Percentiles rank a stretch among this genome's conserved stretches.
phyloP scores from a whole-genome alignment of 371 early-diverging fungal species.

The Lichtheimia corymbifera region DNA sequence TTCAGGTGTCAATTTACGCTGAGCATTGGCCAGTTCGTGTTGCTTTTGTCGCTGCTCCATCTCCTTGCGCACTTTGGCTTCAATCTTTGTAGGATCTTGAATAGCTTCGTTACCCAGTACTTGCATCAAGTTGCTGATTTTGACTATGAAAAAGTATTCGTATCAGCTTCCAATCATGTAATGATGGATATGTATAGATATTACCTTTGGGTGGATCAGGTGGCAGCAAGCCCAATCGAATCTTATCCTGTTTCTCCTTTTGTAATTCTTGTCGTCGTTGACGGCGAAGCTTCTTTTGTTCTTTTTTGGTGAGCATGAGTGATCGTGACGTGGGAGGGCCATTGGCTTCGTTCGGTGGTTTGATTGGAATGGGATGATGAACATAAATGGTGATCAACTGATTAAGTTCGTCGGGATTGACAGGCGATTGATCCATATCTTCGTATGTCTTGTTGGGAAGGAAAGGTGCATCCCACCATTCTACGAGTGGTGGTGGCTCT shows the following conservation, averaged over 20 bases:
- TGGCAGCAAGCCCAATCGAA: constrained; percentile 89
- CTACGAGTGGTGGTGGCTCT: constrained; percentile 81
- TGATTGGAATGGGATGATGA: constrained; percentile 92
- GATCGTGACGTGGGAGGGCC: constrained; percentile 65
- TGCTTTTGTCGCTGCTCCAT: constrained; percentile 79
- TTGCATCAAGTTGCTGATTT: constrained; percentile 91
- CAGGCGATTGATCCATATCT: constrained; percentile 48
- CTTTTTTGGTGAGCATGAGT: constrained; percentile 90
- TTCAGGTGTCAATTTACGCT: constrained; percentile 85
- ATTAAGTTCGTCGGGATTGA: constrained; percentile 43
- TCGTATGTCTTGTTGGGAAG: constrained; percentile 74
- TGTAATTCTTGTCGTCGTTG: constrained; percentile 84
- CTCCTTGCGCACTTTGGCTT: constrained; percentile 86
- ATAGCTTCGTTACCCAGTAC: constrained; percentile 91
- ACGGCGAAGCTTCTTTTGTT: constrained; percentile 89
- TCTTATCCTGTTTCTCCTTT: constrained; percentile 94
- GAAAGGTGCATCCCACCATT: constrained; percentile 97
- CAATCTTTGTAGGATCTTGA: constrained; percentile 92
- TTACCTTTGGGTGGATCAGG: constrained; percentile 90
- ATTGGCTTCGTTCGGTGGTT: constrained; percentile 74
- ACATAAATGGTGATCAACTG: constrained; percentile 78
- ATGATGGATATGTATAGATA: too few relatives aligned
- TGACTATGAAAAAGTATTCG: constrained; percentile 45
- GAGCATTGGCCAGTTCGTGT: constrained; percentile 81
- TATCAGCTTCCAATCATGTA: not conserved